These are phyloP conservation scores for Achaetomiella virescens DNA, from an alignment of 495 filamentous ascomycete species.

Conservation along the genomic window DNA sequence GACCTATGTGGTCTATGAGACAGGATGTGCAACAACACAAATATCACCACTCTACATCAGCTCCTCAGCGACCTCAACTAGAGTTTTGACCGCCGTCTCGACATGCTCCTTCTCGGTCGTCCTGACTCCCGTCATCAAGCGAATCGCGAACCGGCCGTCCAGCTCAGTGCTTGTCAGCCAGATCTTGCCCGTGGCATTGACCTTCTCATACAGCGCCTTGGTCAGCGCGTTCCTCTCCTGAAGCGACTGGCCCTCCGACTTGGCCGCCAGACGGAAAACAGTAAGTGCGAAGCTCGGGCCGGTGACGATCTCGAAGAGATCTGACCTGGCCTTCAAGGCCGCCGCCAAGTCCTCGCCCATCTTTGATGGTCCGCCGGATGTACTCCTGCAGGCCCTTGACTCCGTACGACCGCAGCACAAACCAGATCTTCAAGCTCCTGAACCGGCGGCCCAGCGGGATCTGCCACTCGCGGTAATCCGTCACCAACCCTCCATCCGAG, in stretches of 20 bases:
- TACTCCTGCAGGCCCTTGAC: constrained; percentile 69
- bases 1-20: neutral
- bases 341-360: constrained; percentile 65
- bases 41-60: constrained; percentile 14
- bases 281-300: constrained; percentile 75
- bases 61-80: constrained; percentile 64
- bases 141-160: constrained; percentile 71
- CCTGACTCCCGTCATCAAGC: constrained; percentile 67
- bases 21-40: neutral
- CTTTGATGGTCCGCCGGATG: constrained; percentile 57
- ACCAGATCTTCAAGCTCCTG: constrained; percentile 91
- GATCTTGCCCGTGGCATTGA: constrained; percentile 71
- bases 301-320: constrained; percentile 73
- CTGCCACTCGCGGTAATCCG: constrained; percentile 97
- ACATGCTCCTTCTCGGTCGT: constrained; percentile 65
- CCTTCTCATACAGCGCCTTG: constrained; percentile 67
- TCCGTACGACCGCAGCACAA: constrained; percentile 85
- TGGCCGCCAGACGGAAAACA: constrained; percentile 55
- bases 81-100: constrained; percentile 66
- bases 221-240: constrained; percentile 61
- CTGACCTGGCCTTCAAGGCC: constrained; percentile 49
- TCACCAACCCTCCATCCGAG: constrained; percentile 77
- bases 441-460: constrained; percentile 93
- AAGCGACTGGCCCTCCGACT: constrained; percentile 18
- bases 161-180: constrained; percentile 78